Percentiles rank a stretch among this genome's conserved stretches.
phyloP scores from a whole-genome alignment of 2,329 filamentous ascomycete species.

The Fusarium hostae region DNA sequence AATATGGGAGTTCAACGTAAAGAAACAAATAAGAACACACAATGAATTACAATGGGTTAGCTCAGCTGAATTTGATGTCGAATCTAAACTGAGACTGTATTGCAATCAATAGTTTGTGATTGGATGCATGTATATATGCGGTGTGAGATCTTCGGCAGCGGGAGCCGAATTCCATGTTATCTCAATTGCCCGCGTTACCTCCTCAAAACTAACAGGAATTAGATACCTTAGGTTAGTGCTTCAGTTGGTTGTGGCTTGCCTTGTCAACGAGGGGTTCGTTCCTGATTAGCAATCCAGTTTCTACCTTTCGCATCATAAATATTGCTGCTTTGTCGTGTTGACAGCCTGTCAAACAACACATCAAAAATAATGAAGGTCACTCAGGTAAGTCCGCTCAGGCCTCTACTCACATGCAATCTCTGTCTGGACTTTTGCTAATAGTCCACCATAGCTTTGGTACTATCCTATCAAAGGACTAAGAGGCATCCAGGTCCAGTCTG shows the following conservation, averaged over 20 bases:
- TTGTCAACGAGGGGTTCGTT: slow-evolving; percentile 23
- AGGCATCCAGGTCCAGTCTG: slow-evolving; percentile 63
- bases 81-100: neutral
- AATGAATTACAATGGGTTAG: neutral
- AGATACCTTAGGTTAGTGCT: neutral
- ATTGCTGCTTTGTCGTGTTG: slow-evolving; percentile 4
- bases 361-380: slow-evolving; percentile 48
- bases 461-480: slow-evolving; percentile 82
- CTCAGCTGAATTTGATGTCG: neutral
- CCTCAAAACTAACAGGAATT: neutral
- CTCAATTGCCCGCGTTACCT: slow-evolving; percentile 8
- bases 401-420: neutral
- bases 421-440: slow-evolving; percentile 3
- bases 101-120: neutral
- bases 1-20: neutral
- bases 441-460: slow-evolving; percentile 63
- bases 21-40: neutral
- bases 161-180: slow-evolving; percentile 4
- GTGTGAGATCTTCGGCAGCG: slow-evolving; percentile 1
- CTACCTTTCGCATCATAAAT: slow-evolving; percentile 14
- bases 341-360: neutral
- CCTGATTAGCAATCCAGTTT: slow-evolving; percentile 30
- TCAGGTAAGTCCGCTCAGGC: slow-evolving; percentile 32
- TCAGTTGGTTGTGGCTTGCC: slow-evolving; percentile 19
- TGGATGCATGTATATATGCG: neutral